Evolutionary conservation across 2,329 filamentous ascomycete genomes (phyloP).

Genomic region (Sporothrix pallida): DNA sequence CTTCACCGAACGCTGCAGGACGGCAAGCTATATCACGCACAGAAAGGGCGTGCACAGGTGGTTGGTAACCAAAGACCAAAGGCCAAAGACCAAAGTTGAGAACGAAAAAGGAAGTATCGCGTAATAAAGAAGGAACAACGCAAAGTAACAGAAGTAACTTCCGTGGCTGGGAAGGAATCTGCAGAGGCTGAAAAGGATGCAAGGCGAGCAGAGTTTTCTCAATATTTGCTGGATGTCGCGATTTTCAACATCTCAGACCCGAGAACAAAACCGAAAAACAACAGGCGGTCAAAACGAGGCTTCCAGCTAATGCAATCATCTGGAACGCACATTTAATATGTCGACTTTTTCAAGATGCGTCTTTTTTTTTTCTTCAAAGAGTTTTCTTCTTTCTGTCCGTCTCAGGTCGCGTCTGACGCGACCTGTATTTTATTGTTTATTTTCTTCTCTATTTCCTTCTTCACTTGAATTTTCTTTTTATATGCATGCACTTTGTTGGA

Average conservation of each 20-base stretch:
- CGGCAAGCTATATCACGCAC: constrained; percentile 1
- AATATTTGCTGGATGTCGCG: no score
- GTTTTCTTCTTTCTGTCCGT: not conserved
- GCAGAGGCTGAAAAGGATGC: not conserved
- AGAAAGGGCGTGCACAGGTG: not conserved
- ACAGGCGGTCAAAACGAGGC: not conserved
- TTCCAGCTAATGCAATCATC: not conserved
- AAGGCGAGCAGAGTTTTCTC: not conserved
- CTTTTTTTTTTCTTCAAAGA: not conserved
- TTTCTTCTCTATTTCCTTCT: not conserved
- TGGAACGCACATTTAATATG: not conserved
- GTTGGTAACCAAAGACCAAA: not conserved
- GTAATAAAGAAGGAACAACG: not conserved
- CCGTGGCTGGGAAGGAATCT: not conserved
- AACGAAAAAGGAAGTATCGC: not conserved
- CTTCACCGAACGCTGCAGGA: not conserved
- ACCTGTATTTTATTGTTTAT: not conserved
- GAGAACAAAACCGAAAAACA: not conserved
- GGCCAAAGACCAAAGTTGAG: not conserved
- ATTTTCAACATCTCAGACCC: not conserved
- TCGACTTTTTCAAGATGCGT: not conserved
- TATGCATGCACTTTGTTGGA: not conserved
- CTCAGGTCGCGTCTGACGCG: not conserved
- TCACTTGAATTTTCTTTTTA: not conserved
- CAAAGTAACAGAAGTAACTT: not conserved